These are phyloP conservation scores for Fusarium kyushuense DNA, from an alignment of 2,329 filamentous ascomycete species.

Conservation along the genomic window DNA sequence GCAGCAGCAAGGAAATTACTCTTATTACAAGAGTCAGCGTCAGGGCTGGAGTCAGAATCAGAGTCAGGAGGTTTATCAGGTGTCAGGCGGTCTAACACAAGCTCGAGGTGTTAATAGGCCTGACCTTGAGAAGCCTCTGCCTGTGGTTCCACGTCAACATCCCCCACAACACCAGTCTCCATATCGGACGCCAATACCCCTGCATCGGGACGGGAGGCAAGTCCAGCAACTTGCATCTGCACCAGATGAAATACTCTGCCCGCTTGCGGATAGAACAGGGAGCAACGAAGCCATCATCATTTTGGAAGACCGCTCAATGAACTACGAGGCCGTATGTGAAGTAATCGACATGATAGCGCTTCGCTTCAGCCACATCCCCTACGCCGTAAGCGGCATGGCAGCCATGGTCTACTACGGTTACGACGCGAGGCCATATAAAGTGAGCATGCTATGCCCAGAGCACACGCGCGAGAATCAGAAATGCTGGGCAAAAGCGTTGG, in stretches of 20 bases:
- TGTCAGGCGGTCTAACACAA: constrained; percentile 17
- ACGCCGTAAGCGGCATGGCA: constrained; percentile 60
- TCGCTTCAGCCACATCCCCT: constrained; percentile 58
- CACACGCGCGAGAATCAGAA: constrained; percentile 53
- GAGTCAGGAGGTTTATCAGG: constrained; percentile 23
- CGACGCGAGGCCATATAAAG: constrained; percentile 45
- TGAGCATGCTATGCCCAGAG: constrained; percentile 58
- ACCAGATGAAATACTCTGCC: constrained; percentile 11
- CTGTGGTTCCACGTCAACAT: constrained; percentile 34
- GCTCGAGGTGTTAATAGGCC: constrained; percentile 3
- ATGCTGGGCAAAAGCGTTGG: constrained; percentile 56
- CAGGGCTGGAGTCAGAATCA: constrained; percentile 2
- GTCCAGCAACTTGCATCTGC: constrained; percentile 5
- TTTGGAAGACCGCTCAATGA: constrained; percentile 44
- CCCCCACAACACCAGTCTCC: constrained; percentile 24
- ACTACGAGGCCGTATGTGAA: constrained; percentile 49
- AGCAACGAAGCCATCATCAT: constrained; percentile 27
- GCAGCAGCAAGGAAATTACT: background rate
- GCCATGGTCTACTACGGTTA: constrained; percentile 61
- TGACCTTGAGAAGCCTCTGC: constrained; percentile 21
- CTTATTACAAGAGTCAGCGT: background rate
- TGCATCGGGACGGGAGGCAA: constrained; percentile 14
- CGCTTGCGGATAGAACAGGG: constrained; percentile 16
- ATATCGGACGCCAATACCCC: constrained; percentile 10
- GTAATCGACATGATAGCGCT: constrained; percentile 56